Percentiles rank a stretch among this genome's conserved stretches.
phyloP scores from a whole-genome alignment of 139 green algal genomes.

The Tetraselmis chui region DNA sequence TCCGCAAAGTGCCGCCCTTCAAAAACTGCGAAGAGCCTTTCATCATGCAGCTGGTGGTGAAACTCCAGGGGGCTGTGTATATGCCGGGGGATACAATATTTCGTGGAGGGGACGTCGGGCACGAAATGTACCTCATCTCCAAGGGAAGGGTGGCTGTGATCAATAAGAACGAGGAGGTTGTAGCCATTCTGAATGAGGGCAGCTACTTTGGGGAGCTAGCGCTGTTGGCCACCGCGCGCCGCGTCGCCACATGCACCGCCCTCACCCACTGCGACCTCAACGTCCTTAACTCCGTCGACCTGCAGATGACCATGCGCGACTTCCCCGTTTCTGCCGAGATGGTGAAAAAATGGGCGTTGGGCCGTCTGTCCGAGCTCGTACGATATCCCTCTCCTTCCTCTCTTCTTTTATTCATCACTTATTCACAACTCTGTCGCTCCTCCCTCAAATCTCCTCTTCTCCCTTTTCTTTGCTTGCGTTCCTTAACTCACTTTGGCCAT shows the following conservation, averaged over 20 bases:
- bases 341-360: conserved; percentile 13
- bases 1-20: conserved; percentile 34
- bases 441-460: too few species aligned
- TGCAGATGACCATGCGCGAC: conserved; percentile 40
- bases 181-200: conserved; percentile 22
- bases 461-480: not conserved
- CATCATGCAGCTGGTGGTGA: conserved; percentile 23
- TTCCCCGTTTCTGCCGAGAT: conserved; percentile 39
- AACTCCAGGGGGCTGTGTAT: conserved; percentile 26
- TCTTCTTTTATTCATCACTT: too few species aligned
- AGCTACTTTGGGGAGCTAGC: conserved; percentile 42
- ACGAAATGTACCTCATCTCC: conserved; percentile 41
- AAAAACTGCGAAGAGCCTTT: conserved; percentile 25
- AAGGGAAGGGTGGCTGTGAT: conserved; percentile 27
- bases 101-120: conserved; percentile 27
- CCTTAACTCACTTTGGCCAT: too few species aligned
- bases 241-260: conserved; percentile 44
- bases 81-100: conserved; percentile 29
- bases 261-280: conserved; percentile 43
- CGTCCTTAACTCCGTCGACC: conserved; percentile 33
- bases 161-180: conserved; percentile 8
- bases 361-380: too few species aligned
- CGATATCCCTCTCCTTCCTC: too few species aligned
- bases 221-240: conserved; percentile 36
- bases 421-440: too few species aligned